phyloP scores from a whole-genome alignment of 495 filamentous ascomycete species.

The Xylaria longipes region DNA sequence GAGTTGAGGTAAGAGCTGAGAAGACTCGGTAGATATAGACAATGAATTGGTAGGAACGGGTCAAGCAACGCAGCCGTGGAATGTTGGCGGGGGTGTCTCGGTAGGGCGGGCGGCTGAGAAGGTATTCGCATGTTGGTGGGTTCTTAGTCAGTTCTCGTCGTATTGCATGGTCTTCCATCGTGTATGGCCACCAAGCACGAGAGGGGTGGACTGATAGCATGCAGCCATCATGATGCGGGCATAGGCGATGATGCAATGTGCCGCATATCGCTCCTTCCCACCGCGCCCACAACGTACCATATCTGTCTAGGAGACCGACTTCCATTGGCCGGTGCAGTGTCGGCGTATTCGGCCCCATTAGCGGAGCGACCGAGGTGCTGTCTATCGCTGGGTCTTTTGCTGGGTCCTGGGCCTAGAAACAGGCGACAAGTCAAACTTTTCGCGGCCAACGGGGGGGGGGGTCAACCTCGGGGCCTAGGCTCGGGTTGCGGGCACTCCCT shows the following conservation, averaged over 20 bases:
- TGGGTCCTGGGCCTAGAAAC: neutral
- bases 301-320: neutral
- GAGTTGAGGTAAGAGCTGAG: neutral
- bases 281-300: slow-evolving; percentile 12
- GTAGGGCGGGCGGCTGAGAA: neutral
- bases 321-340: neutral
- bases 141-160: neutral
- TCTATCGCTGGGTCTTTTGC: slow-evolving; percentile 5
- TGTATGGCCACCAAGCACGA: slow-evolving; percentile 4
- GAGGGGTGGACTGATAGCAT: slow-evolving; percentile 15
- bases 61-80: neutral
- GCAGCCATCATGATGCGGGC: slow-evolving; percentile 31
- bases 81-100: neutral
- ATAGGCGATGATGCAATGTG: slow-evolving; percentile 40
- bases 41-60: neutral
- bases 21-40: neutral
- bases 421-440: neutral
- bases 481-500: neutral
- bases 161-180: neutral
- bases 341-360: slow-evolving; percentile 13
- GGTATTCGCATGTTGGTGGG: slow-evolving; percentile 13
- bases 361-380: neutral
- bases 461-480: neutral
- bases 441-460: neutral
- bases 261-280: neutral